Evolutionary conservation across 495 filamentous ascomycete genomes (phyloP), one percentile per base, ranked within the genome.

Genomic region (Cercophora sp.): DNA sequence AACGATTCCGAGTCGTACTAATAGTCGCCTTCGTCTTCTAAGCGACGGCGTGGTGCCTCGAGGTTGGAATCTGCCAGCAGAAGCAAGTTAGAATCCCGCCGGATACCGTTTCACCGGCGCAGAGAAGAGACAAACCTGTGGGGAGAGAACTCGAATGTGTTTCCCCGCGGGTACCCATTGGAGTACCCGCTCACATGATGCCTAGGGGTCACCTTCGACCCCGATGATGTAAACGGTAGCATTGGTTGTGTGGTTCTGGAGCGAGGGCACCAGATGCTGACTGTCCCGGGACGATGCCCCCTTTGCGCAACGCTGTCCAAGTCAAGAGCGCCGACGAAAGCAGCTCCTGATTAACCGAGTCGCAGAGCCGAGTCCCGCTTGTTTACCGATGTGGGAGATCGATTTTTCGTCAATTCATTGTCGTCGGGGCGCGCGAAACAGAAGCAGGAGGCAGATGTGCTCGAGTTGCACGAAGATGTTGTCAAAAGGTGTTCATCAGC

Each of bases 131-230:
- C 64, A 51, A 80, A 96, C 90, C 87, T 85, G 65, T 96, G 89
- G 58, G 91, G 88, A 56, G 90, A 89, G 62, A 96, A 89, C 53
- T 88, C 88, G 65, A 95, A 93, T 39, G 84, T 86, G 53, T 71
- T 79, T 53, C 66, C 69, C 19, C 86, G 86, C 64, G 85, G 82
- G 55, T 89, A 82, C 65, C 88, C 89, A 74, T 91, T 95, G 24
- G 81, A 79, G 68, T 85, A 86, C 70, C 85, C 84, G 75, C 81
- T 63, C 26, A 70, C 71, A 67, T 82, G 74, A 68, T 83, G 79
- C 58, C 80, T 67, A 32, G 79, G 72, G 64, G 76, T 70, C 78
- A 76, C 77, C 71, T 79, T 84, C 64, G 70, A 76, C 60, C 67
- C 64, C 57, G 68, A 59, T 25, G 65, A 61, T 58, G 71, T 58